Evolutionary conservation across 139 green algal species (phyloP), one percentile per base, ranked within the genome.

Genomic region (Haematococcus lacustris): DNA sequence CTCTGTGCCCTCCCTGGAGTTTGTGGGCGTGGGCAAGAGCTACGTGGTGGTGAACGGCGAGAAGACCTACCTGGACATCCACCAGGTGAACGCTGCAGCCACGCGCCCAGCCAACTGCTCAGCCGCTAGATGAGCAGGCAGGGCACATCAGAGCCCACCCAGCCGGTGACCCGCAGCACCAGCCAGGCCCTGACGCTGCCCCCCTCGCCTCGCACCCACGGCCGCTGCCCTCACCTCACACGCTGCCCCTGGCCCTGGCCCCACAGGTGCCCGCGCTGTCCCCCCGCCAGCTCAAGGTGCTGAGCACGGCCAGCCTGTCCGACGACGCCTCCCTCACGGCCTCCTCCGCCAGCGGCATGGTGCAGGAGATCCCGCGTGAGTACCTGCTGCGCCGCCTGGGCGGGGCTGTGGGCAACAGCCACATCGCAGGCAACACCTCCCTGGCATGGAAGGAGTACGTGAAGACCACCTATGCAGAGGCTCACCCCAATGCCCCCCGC

Each of bases 21-120:
- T 91, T 71, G 83, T 93, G 74, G 76, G 26, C 78, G 81, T 83
- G 38, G 72, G 66, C 76, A 82, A 81, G 30, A 81, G 85, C 62
- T 93, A 94, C 79, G 80, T 88, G 47, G 89, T 94, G 34, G 73
- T 92, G 28, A 81, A 91, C 74, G 91, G 91, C 37, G 71, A 86
- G 73, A 84, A 84, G 72, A 89, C 82, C 6, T 67, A 91, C 79
- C 37, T 96, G 26, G 84, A 94, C 82, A 73, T 96, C 21, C 39
- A 71, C 26, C 66, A 71, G 66, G n/a, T n/a, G n/a, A n/a, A n/a
- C n/a, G n/a, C n/a, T n/a, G n/a, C n/a, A n/a, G n/a, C n/a, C n/a
- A n/a, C n/a, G n/a, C n/a, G n/a, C n/a, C n/a, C n/a, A n/a, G n/a
- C n/a, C n/a, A n/a, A n/a, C n/a, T n/a, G n/a, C n/a, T n/a, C n/a